A percentile compares a stretch with the other conserved stretches of the same genome.
phyloP scores from a whole-genome alignment of 192 early-diverging fungal species.

The Coemansia sp. region DNA sequence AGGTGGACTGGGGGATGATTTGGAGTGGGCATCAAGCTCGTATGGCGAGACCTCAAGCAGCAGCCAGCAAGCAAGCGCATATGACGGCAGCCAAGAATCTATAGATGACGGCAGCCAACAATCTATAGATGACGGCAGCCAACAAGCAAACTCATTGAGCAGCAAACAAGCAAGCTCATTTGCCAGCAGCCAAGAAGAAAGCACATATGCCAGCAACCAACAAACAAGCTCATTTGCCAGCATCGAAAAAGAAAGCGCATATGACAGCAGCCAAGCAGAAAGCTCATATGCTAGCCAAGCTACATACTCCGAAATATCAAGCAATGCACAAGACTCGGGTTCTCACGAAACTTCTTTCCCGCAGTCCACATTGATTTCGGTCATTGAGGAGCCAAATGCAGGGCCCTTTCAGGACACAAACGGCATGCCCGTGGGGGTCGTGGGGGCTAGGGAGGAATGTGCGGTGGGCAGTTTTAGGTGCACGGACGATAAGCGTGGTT shows the following conservation, averaged over 20 bases:
- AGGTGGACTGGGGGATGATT: too few species aligned
- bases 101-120: too few species aligned
- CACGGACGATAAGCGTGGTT: slow-evolving; percentile 1
- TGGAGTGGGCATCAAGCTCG: too few species aligned
- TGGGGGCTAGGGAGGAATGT: slow-evolving; percentile 3
- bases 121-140: too few species aligned
- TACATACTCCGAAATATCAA: not conserved
- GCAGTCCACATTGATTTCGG: not conserved
- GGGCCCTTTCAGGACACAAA: not conserved
- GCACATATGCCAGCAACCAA: not conserved
- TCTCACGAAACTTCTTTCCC: not conserved
- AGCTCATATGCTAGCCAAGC: not conserved
- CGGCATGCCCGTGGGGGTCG: not conserved
- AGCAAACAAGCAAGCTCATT: too few species aligned
- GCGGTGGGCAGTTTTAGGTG: slow-evolving; percentile 21
- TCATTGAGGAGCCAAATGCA: not conserved
- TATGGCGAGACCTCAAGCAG: not conserved
- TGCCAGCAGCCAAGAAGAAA: not conserved
- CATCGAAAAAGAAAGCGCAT: not conserved
- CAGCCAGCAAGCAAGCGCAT: not conserved
- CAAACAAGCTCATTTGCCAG: not conserved
- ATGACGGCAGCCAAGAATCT: too few species aligned
- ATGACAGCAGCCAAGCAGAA: not conserved
- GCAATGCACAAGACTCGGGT: not conserved
- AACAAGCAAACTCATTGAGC: not conserved